Percentiles rank a stretch among this genome's conserved stretches.
phyloP scores from a whole-genome alignment of 2,329 filamentous ascomycete species.

The Coniella vitis region DNA sequence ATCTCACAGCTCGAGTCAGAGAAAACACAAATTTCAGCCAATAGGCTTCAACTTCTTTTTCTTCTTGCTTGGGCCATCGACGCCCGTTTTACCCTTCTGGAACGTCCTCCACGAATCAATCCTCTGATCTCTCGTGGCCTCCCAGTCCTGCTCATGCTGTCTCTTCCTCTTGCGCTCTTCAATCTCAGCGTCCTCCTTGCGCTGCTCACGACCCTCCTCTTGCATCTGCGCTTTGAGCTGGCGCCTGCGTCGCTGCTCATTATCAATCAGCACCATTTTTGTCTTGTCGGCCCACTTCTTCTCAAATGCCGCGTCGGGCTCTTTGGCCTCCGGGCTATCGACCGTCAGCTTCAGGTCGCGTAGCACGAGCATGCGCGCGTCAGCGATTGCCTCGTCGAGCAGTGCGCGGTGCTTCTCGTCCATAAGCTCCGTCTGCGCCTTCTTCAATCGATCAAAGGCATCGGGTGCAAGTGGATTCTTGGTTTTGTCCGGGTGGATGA shows the following conservation, averaged over 20 bases:
- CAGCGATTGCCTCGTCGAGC: slow-evolving; percentile 91
- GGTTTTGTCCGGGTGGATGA: slow-evolving; percentile 98
- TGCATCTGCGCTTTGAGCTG: slow-evolving; percentile 93
- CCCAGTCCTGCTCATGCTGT: slow-evolving; percentile 93
- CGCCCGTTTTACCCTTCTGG: slow-evolving; percentile 62
- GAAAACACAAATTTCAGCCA: slow-evolving; percentile 31
- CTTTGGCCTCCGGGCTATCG: slow-evolving; percentile 80
- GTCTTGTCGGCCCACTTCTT: slow-evolving; percentile 86
- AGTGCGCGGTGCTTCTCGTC: slow-evolving; percentile 86
- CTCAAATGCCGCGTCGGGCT: slow-evolving; percentile 61
- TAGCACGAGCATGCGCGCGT: slow-evolving; percentile 90
- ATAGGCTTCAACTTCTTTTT: slow-evolving; percentile 67
- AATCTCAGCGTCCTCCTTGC: slow-evolving; percentile 76
- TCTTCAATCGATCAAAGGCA: slow-evolving; percentile 93
- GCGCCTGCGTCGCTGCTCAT: slow-evolving; percentile 74
- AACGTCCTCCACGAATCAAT: slow-evolving; percentile 95
- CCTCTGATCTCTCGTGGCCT: slow-evolving; percentile 80
- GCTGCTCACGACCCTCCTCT: slow-evolving; percentile 87
- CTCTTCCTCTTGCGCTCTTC: slow-evolving; percentile 78
- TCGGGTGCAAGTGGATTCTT: slow-evolving; percentile 85
- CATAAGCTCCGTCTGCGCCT: slow-evolving; percentile 83
- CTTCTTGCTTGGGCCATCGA: slow-evolving; percentile 42
- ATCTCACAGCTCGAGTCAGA: too few relatives aligned
- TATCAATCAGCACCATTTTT: slow-evolving; percentile 83
- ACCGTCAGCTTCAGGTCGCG: slow-evolving; percentile 90